Evolutionary conservation across 148 eudicot genomes (phyloP), one percentile per base, ranked within the genome.

Genomic region (Camellia japonica): DNA sequence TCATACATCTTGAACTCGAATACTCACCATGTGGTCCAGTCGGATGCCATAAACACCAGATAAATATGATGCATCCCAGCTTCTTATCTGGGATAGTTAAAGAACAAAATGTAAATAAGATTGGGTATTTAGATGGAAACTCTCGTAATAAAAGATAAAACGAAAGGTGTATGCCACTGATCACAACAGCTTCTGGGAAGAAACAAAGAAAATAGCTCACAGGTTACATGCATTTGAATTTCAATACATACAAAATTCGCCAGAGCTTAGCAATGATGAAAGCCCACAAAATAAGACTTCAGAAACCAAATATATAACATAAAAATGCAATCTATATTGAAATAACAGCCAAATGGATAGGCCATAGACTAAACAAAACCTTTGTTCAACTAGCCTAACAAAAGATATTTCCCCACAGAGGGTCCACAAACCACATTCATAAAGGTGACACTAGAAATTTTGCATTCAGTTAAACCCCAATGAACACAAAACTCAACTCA

Each of bases 11-110:
- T 66, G 68, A 73, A 44, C 49, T 64, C 23, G 62, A 68, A 74
- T 64, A 87, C 97, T 91, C 82, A 95, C 97, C 75, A 82, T 30
- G 77, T 95, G 90, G 82, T 93, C 90, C 80, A 86, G 60, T 80
- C 94, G 93, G 69, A 92, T 78, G 77, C 97, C 94, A 74, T 84
- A 95, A 58, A 88, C 82, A 74, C 90, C 80, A 51, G 81, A 82
- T 52, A 88, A 8, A 71, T 78, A 44, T 30, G 83, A 73, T n/a
- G 79, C 44, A n/a, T 89, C 85, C 98, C 90, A 91, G 79, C 81
- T 79, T 79, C 64, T 75, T 75, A 83, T 81, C 94, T 92, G 85
- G 72, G 71, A 75, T 12, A 76, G 80, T 81, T 75, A n/a, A 41
- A 56, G 41, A 43, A 46, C 12, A 46, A 10, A n/a, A 68, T 16